A percentile compares a stretch with the other conserved stretches of the same genome.
Conservation (phyloP, 192 early-diverging fungal species). For the Podila clonocystis region DNA sequence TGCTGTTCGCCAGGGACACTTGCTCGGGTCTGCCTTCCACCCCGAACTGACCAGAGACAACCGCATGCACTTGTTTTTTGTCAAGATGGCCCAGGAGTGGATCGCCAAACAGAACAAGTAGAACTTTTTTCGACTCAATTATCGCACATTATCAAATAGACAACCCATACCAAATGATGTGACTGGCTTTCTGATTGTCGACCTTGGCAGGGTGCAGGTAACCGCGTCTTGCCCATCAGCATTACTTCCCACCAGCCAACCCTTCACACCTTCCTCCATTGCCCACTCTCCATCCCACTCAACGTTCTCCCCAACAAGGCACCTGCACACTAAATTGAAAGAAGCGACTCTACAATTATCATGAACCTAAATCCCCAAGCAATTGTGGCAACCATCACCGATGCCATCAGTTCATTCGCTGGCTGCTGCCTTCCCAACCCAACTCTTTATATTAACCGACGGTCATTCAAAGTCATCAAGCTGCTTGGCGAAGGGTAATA, state of each 20-base stretch:
- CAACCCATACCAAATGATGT: too few species aligned
- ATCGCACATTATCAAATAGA: too few species aligned
- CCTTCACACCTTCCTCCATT: not conserved
- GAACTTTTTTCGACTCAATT: not conserved
- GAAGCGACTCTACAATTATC: not conserved
- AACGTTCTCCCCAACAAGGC: too few species aligned
- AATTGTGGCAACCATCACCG: conserved; percentile 49
- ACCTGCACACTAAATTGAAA: not conserved
- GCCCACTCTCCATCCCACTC: not conserved
- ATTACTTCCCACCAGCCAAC: too few species aligned
- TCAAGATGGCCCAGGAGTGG: conserved; percentile 54
- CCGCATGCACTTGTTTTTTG: conserved; percentile 92
- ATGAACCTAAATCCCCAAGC: conserved; percentile 42
- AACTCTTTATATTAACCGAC: conserved; percentile 65
- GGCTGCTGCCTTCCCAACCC: conserved; percentile 61
- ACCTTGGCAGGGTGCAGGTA: too few species aligned
- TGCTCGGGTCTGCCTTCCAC: conserved; percentile 95
- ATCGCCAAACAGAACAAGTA: conserved; percentile 30
- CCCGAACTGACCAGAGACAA: conserved; percentile 94
- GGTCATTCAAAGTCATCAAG: conserved; percentile 65
- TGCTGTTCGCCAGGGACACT: conserved; percentile 87
- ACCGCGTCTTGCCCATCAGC: too few species aligned
- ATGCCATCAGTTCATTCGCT: conserved; percentile 47
- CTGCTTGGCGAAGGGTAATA: conserved; percentile 75
- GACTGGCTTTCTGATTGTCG: too few species aligned